Percentiles rank a stretch among this genome's conserved stretches.
These are phyloP conservation scores for Pseudogymnoascus sp. DNA, from an alignment of 2,329 filamentous ascomycete species.

Conservation along the genomic window DNA sequence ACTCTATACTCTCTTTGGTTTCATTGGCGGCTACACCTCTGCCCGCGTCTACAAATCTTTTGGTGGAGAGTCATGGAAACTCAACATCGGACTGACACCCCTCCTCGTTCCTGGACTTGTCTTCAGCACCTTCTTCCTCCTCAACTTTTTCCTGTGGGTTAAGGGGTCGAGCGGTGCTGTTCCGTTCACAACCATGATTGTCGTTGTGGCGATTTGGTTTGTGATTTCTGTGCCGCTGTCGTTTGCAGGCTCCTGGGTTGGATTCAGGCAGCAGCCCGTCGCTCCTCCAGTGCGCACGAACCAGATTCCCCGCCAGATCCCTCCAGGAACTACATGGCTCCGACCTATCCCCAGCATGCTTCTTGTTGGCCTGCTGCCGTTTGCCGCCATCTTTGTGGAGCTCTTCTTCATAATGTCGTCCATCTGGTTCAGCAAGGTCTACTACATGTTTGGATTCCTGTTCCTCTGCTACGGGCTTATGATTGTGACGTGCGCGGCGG, in stretches of 20 bases:
- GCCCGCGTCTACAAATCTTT: constrained; percentile 91
- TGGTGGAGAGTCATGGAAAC: constrained; percentile 86
- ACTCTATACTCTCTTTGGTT: constrained; percentile 87
- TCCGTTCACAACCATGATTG: constrained; percentile 93
- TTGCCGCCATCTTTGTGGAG: constrained; percentile 95
- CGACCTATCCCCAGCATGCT: constrained; percentile 84
- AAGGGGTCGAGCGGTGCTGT: constrained; percentile 89
- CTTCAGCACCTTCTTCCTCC: constrained; percentile 81
- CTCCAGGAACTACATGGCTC: constrained; percentile 74
- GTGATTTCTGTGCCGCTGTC: constrained; percentile 90
- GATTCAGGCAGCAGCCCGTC: constrained; percentile 67
- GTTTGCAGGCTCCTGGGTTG: constrained; percentile 83
- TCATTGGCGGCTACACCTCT: constrained; percentile 84
- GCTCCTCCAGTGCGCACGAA: constrained; percentile 86
- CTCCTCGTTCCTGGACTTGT: constrained; percentile 78
- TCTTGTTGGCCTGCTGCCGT: constrained; percentile 84
- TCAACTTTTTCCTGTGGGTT: constrained; percentile 94
- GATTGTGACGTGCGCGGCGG: constrained; percentile 88
- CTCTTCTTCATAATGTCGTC: constrained; percentile 99
- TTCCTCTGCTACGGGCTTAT: constrained; percentile 97
- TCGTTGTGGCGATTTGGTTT: constrained; percentile 92
- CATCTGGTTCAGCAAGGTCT: constrained; percentile 97
- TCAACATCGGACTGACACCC: constrained; percentile 84
- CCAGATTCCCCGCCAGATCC: constrained; percentile 96
- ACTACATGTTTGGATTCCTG: constrained; percentile 99